These are phyloP conservation scores for Kodamaea alishanica DNA, from an alignment of 1,139 yeast genomes.

Conservation along the genomic window DNA sequence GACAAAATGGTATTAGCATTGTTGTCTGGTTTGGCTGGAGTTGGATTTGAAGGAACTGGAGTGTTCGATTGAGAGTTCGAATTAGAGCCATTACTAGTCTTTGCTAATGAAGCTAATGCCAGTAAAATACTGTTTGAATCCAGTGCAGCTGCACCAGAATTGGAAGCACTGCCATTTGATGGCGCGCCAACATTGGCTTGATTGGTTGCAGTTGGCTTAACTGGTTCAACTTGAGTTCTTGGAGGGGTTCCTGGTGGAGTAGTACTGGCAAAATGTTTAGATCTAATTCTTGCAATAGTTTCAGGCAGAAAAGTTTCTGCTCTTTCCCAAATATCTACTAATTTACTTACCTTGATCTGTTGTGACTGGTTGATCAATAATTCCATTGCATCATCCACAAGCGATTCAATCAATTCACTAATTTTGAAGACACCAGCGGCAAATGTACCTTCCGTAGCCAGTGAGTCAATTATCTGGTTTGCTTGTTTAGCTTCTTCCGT, in stretches of 20 bases:
- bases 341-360: conserved; percentile 70
- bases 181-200: conserved; percentile 12
- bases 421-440: conserved; percentile 69
- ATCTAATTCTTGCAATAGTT: conserved; percentile 52
- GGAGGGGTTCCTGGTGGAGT: conserved; percentile 62
- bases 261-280: conserved; percentile 54
- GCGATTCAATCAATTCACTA: conserved; percentile 54
- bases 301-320: conserved; percentile 70
- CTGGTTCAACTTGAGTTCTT: conserved; percentile 26
- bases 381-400: conserved; percentile 58
- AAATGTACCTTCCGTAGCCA: conserved; percentile 66
- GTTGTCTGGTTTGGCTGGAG: conserved; percentile 18
- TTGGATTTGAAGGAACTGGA: conserved; percentile 23
- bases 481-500: conserved; percentile 67
- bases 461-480: conserved; percentile 42
- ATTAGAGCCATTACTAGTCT: conserved; percentile 13
- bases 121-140: conserved; percentile 60
- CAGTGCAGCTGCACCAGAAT: conserved; percentile 18
- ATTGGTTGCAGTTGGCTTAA: conserved; percentile 14
- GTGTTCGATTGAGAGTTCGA: conserved; percentile 24
- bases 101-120: conserved; percentile 59
- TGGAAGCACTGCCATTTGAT: conserved; percentile 9
- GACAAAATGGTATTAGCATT: conserved; percentile 42
- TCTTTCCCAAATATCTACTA: conserved; percentile 90
- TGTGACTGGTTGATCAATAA: conserved; percentile 50